Percentiles rank a stretch among this genome's conserved stretches.
These are phyloP conservation scores for Cryptococcus hybrid DNA, from an alignment of 1,284 basidiomycete genomes.

Conservation along the genomic window DNA sequence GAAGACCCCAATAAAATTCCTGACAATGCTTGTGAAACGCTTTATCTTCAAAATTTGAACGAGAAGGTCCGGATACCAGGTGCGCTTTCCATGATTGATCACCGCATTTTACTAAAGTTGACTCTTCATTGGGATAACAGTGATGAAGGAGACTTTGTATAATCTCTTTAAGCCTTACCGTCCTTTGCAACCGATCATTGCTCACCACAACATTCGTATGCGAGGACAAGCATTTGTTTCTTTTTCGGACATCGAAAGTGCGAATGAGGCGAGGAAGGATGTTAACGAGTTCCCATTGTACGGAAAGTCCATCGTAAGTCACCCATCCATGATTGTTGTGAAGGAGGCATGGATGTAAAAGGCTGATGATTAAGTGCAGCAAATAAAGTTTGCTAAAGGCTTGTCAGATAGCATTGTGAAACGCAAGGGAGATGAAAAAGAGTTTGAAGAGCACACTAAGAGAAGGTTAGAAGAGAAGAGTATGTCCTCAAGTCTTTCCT, in stretches of 20 bases:
- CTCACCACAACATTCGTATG: constrained; percentile 93
- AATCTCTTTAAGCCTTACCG: constrained; percentile 93
- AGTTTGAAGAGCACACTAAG: constrained; percentile 72
- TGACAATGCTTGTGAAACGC: constrained; percentile 66
- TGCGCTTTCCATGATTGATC: constrained; percentile 42
- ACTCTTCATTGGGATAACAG: constrained; percentile 44
- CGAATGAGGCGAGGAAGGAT: constrained; percentile 84
- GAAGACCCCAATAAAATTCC: constrained; percentile 40
- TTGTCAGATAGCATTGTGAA: constrained; percentile 87
- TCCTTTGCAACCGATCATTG: constrained; percentile 85
- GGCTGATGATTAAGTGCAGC: constrained; percentile 54
- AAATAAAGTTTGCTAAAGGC: constrained; percentile 88
- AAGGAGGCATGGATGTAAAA: background rate
- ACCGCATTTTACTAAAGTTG: background rate
- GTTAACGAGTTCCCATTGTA: constrained; percentile 93
- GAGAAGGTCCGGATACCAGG: constrained; percentile 90
- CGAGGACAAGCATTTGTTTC: constrained; percentile 97
- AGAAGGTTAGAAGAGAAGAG: constrained; percentile 76
- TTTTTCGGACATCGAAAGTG: constrained; percentile 75
- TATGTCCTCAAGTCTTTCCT: constrained; percentile 50
- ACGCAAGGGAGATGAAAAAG: constrained; percentile 60
- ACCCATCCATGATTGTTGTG: background rate
- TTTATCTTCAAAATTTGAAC: constrained; percentile 97
- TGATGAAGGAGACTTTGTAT: constrained; percentile 82
- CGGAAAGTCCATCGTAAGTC: constrained; percentile 86